Percentiles rank a stretch among this genome's conserved stretches.
Conservation (phyloP, 148 eudicot genomes). For the Rhododendron simsii region DNA sequence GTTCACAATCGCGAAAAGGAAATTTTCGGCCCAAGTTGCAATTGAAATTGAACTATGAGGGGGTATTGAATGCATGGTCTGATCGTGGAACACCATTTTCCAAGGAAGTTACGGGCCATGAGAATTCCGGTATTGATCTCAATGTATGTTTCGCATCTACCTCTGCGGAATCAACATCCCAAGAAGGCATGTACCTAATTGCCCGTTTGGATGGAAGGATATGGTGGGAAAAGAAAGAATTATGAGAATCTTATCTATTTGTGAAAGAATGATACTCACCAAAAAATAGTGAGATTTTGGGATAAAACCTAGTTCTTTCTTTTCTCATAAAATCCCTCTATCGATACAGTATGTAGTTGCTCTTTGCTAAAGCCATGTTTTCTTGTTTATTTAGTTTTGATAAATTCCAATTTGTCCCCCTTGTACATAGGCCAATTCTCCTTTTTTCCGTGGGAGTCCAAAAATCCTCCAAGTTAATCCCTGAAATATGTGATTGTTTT, state of each 20-base stretch:
- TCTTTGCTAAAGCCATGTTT: background rate
- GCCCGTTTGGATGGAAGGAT: background rate
- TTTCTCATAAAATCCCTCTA: background rate
- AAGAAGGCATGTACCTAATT: background rate
- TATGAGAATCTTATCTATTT: background rate
- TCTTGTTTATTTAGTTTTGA: background rate
- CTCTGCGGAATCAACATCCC: background rate
- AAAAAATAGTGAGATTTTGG: background rate
- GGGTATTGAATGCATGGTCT: slow-evolving; percentile 72
- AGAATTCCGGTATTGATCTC: slow-evolving; percentile 42
- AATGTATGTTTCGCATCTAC: slow-evolving; percentile 41
- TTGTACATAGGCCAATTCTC: background rate
- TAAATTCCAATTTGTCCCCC: background rate
- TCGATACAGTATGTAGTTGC: background rate
- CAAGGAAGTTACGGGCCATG: slow-evolving; percentile 44
- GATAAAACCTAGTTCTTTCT: background rate
- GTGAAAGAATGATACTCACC: background rate
- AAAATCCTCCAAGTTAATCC: background rate
- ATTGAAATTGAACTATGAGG: slow-evolving; percentile 64
- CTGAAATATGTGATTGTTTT: background rate
- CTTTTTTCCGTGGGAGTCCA: background rate
- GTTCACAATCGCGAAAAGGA: slow-evolving; percentile 19
- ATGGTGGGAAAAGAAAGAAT: background rate
- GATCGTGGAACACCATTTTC: slow-evolving; percentile 65
- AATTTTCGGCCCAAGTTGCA: slow-evolving; percentile 7